Evolutionary conservation across 2,329 filamentous ascomycete species (phyloP), one percentile per base, ranked within the genome.

Genomic region (Pseudogymnoascus sp.): DNA sequence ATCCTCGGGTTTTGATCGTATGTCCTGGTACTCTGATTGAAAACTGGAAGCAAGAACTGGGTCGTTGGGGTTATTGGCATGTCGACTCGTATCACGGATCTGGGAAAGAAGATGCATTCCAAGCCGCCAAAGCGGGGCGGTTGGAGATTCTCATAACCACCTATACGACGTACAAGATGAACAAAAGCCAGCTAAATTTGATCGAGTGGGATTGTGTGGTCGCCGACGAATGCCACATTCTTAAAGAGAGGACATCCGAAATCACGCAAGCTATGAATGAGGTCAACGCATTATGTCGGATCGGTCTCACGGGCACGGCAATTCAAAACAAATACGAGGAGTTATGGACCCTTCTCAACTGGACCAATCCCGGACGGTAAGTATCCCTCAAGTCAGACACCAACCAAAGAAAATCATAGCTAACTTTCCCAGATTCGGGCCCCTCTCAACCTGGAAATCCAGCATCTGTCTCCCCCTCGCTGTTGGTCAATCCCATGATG

Each of bases 281-380:
- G 66, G 81, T 97, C 69, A 99, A 99, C 69, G 87, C 93, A 0
- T 82, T 97, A 2, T 97, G 95, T 72, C 85, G 95, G 36, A 93
- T 99, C 65, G 95, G 95, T 0, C 80, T 99, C 7, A 97, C 93
- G 0, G 95, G 95, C 1, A 99, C 95, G 0, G 93, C 93, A 0
- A 97, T 99, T 50, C 95, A 99, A 73, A 99, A 99, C 75, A 95
- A 91, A 68, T 99, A 99, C 73, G 91, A 97, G 72, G 95, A 99
- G 74, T 82, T 99, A 0, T 99, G 93, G 93, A 96, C 92, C 0
- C 80, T 99, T 0, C 79, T 99, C 2, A 96, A 99, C 73, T 99
- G 95, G 95, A 93, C 92, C 0, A 95, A 96, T 69, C 95, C 95
- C 0, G 93, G 92, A 0, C 77, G 82, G 56, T 34, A 56, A 12